Evolutionary conservation across 768 basidiomycete species (phyloP).

Genomic region (Candolleomyces eurysporus): DNA sequence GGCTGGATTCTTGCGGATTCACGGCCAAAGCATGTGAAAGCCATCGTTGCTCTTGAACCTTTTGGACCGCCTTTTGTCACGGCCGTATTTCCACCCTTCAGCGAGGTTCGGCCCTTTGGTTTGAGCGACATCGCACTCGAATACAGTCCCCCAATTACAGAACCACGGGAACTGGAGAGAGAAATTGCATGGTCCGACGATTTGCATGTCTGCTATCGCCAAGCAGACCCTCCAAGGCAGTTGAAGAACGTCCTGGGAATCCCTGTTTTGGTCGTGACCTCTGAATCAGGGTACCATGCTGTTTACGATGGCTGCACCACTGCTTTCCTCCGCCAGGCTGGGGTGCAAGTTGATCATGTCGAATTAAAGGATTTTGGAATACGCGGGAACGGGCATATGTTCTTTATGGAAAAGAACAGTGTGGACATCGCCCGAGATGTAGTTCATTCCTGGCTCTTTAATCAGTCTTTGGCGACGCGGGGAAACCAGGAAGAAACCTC

Average conservation of each 20-base stretch:
- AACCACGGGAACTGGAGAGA: constrained; percentile 34
- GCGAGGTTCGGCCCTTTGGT: constrained; percentile 41
- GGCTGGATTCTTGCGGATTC: constrained; percentile 51
- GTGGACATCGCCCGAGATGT: constrained; percentile 31
- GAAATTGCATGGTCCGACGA: constrained; percentile 23
- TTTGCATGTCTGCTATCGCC: constrained; percentile 41
- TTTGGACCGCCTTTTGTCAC: constrained; percentile 48
- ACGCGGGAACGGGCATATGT: constrained; percentile 53
- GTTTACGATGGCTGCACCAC: constrained; percentile 47
- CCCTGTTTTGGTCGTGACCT: constrained; percentile 47
- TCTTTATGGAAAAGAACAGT: constrained; percentile 54
- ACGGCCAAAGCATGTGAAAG: constrained; percentile 41
- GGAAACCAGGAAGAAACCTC: background rate
- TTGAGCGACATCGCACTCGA: constrained; percentile 46
- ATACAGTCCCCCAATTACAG: constrained; percentile 40
- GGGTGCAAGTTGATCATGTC: constrained; percentile 41
- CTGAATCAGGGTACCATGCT: constrained; percentile 49
- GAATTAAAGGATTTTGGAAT: constrained; percentile 42
- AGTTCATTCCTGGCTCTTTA: background rate
- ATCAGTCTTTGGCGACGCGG: background rate
- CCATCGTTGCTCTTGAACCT: constrained; percentile 50
- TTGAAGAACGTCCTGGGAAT: constrained; percentile 40
- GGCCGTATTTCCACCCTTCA: constrained; percentile 35
- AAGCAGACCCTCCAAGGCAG: constrained; percentile 39
- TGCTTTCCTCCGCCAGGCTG: constrained; percentile 41